phyloP scores from a whole-genome alignment of 768 basidiomycete genomes.

The Rhizopogon sp. region DNA sequence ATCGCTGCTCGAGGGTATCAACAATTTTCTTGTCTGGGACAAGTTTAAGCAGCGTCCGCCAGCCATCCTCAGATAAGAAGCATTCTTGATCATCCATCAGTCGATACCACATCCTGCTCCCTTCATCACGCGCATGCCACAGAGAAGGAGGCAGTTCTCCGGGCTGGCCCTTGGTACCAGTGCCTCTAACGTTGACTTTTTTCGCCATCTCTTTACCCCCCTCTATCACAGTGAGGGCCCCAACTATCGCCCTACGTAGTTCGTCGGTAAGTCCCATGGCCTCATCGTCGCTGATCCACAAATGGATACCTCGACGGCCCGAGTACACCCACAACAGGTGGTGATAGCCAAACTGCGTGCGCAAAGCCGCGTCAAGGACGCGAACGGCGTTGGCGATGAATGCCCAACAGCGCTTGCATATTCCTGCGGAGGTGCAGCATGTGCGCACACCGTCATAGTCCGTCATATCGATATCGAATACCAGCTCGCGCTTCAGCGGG shows the following conservation, averaged over 20 bases:
- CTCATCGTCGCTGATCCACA: slow-evolving; percentile 90
- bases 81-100: slow-evolving; percentile 82
- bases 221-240: slow-evolving; percentile 78
- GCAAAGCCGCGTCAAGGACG: slow-evolving; percentile 73
- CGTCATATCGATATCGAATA: slow-evolving; percentile 99
- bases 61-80: slow-evolving; percentile 66
- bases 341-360: slow-evolving; percentile 87
- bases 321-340: slow-evolving; percentile 98
- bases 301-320: slow-evolving; percentile 95
- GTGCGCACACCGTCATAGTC: slow-evolving; percentile 96
- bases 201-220: slow-evolving; percentile 79
- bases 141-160: slow-evolving; percentile 66
- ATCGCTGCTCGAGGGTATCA: slow-evolving; percentile 47
- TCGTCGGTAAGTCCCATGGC: slow-evolving; percentile 92
- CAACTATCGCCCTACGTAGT: slow-evolving; percentile 81
- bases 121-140: slow-evolving; percentile 44
- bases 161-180: slow-evolving; percentile 15
- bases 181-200: slow-evolving; percentile 68
- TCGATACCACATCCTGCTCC: slow-evolving; percentile 54
- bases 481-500: slow-evolving; percentile 84
- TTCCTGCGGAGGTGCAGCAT: slow-evolving; percentile 87
- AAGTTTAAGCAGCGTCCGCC: slow-evolving; percentile 66
- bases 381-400: slow-evolving; percentile 92
- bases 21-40: slow-evolving; percentile 60
- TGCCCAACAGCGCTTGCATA: slow-evolving; percentile 91